A percentile compares a stretch with the other conserved stretches of the same genome.
Conservation (phyloP, 495 filamentous ascomycete species). For the Penicillium canescens region DNA sequence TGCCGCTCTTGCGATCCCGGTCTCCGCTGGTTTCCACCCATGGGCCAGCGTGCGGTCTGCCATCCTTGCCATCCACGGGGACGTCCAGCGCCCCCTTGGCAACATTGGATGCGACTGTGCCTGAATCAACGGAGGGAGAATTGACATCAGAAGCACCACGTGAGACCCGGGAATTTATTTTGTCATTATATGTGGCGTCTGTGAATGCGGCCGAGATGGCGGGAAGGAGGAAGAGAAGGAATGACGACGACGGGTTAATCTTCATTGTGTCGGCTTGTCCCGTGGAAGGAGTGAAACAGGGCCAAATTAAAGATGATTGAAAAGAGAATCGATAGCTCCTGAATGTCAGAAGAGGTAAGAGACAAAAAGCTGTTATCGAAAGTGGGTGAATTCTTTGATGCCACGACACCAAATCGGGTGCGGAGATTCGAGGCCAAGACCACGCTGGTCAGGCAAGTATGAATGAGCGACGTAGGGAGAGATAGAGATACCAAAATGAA, state of each 20-base stretch:
- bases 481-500: constrained; percentile 1
- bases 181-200: constrained; percentile 16
- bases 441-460: not conserved
- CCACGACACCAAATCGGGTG: constrained; percentile 4
- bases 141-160: constrained; percentile 16
- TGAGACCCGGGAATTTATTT: constrained; percentile 7
- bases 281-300: constrained; percentile 15
- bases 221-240: constrained; percentile 39
- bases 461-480: not conserved
- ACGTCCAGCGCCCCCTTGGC: constrained; percentile 76
- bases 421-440: not conserved
- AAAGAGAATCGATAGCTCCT: not conserved
- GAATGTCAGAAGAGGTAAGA: not conserved
- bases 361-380: not conserved
- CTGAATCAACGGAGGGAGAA: constrained; percentile 19
- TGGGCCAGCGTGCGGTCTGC: constrained; percentile 89
- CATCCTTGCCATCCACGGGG: constrained; percentile 93
- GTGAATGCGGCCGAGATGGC: constrained; percentile 33
- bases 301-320: not conserved
- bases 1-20: constrained; percentile 55
- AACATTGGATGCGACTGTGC: constrained; percentile 21
- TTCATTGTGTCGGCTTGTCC: constrained; percentile 29
- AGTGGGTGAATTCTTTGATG: constrained; percentile 5
- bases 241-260: constrained; percentile 27
- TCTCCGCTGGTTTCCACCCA: constrained; percentile 71